Evolutionary conservation across 169 alveolate genomes (phyloP).

Genomic region (Toxoplasma gondii): DNA sequence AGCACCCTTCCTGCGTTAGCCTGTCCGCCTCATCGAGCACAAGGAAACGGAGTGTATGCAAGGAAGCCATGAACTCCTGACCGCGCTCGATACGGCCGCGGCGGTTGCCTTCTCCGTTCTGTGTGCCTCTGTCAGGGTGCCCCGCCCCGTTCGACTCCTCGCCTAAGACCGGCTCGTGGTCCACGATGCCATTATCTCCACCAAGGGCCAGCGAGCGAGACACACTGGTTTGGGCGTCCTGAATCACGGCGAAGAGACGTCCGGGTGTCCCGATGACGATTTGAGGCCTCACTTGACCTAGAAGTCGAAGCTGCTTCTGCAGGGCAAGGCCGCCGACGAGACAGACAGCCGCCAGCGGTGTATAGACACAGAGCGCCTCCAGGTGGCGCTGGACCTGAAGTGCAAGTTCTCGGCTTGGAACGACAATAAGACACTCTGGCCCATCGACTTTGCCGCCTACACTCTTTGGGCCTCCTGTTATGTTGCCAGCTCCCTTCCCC

Average conservation of each 20-base stretch:
- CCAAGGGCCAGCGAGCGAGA: not conserved
- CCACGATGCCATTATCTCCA: not conserved
- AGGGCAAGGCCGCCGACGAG: slow-evolving; percentile 97
- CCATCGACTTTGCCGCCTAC: slow-evolving; percentile 4
- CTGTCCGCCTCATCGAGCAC: slow-evolving; percentile 89
- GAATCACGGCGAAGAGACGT: slow-evolving; percentile 78
- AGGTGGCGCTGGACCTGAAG: slow-evolving; percentile 77
- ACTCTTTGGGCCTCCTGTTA: not conserved
- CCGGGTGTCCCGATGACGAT: slow-evolving; percentile 98
- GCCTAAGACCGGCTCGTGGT: too few relatives aligned
- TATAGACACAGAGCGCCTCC: slow-evolving; percentile 40
- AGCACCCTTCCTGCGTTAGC: slow-evolving; percentile 81
- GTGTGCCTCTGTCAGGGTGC: not conserved
- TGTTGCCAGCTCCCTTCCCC: not conserved
- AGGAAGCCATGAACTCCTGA: not conserved
- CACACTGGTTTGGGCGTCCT: not conserved
- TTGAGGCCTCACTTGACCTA: slow-evolving; percentile 93
- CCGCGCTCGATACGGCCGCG: slow-evolving; percentile 12
- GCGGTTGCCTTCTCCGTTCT: not conserved
- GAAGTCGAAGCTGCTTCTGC: slow-evolving; percentile 91
- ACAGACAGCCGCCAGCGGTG: slow-evolving; percentile 66
- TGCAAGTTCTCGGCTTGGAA: slow-evolving; percentile 86
- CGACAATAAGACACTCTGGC: slow-evolving; percentile 69
- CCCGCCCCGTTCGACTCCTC: too few relatives aligned
- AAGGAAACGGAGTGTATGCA: slow-evolving; percentile 35